These are phyloP conservation scores for Mangifera indica DNA, from an alignment of 345 rosid genomes.

Conservation along the genomic window DNA sequence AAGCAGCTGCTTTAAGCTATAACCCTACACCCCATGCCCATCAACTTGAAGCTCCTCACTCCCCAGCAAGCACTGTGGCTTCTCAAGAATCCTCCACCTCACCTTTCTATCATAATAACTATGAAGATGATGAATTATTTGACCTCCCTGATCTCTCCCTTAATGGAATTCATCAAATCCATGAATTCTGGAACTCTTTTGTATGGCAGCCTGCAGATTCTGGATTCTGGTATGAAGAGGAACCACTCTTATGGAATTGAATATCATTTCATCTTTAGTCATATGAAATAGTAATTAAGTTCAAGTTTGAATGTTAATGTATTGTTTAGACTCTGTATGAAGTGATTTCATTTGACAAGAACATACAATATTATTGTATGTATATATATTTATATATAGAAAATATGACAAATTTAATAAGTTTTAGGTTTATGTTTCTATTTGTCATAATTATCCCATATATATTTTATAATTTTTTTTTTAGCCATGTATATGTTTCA, in stretches of 20 bases:
- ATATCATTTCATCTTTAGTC: too few species aligned
- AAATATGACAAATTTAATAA: too few species aligned
- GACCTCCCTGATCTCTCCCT: slow-evolving; percentile 68
- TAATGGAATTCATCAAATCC: slow-evolving; percentile 35
- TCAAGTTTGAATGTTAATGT: too few species aligned
- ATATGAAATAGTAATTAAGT: too few species aligned
- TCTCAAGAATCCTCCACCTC: slow-evolving; percentile 37
- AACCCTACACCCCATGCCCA: slow-evolving; percentile 9
- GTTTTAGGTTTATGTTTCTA: too few species aligned
- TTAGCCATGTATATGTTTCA: too few species aligned
- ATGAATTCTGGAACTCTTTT: slow-evolving; percentile 45
- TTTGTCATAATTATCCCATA: too few species aligned
- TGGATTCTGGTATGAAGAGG: slow-evolving; percentile 31
- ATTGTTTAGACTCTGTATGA: too few species aligned
- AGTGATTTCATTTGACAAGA: too few species aligned
- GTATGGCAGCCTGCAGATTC: slow-evolving; percentile 35
- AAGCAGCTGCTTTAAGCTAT: slow-evolving; percentile 52
- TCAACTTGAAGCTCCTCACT: slow-evolving; percentile 22
- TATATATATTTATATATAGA: too few species aligned
- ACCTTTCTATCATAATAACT: slow-evolving; percentile 1
- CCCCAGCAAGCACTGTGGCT: slow-evolving; percentile 32
- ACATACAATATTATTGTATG: too few species aligned
- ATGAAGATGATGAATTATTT: slow-evolving; percentile 55
- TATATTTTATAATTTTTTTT: too few species aligned
- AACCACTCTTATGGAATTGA: slow-evolving; percentile 22